A percentile compares a stretch with the other conserved stretches of the same genome.
These are phyloP conservation scores for Bruguiera parviflora DNA, from an alignment of 345 rosid species.

Conservation along the genomic window DNA sequence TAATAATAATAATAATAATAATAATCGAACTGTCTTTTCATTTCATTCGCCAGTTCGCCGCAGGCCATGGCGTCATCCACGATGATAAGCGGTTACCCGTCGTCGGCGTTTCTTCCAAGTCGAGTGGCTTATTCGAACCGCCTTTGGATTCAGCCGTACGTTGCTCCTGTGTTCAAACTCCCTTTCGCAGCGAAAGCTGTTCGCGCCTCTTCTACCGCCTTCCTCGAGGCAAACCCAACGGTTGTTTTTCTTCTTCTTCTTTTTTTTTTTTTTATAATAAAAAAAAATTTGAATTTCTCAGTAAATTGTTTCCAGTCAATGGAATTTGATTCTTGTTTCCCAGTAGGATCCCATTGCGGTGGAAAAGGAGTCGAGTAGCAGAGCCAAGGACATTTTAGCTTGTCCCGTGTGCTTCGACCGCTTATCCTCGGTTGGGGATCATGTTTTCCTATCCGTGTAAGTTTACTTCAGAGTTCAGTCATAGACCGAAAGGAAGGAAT, in stretches of 20 bases:
- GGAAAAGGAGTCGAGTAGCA: slow-evolving; percentile 25
- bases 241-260: slow-evolving; percentile 12
- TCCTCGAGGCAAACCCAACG: slow-evolving; percentile 44
- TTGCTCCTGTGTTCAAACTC: slow-evolving; percentile 7
- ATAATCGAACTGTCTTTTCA: too few species aligned
- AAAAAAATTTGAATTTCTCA: not conserved
- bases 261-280: not conserved
- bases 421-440: slow-evolving; percentile 31
- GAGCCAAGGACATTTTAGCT: slow-evolving; percentile 43
- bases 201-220: slow-evolving; percentile 46
- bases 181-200: slow-evolving; percentile 20
- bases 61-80: slow-evolving; percentile 22
- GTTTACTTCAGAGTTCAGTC: slow-evolving; percentile 16
- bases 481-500: not conserved
- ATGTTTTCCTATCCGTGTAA: slow-evolving; percentile 40
- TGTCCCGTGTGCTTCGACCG: slow-evolving; percentile 78
- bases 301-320: too few species aligned
- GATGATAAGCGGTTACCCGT: slow-evolving; percentile 9
- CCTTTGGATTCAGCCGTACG: slow-evolving; percentile 4
- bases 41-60: too few species aligned
- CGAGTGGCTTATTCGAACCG: slow-evolving; percentile 18
- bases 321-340: not conserved
- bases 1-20: too few species aligned
- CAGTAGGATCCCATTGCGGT: slow-evolving; percentile 34
- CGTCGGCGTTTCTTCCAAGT: slow-evolving; percentile 16